Evolutionary conservation across 345 rosid species (phyloP).

Genomic region (Sisymbrium irio): DNA sequence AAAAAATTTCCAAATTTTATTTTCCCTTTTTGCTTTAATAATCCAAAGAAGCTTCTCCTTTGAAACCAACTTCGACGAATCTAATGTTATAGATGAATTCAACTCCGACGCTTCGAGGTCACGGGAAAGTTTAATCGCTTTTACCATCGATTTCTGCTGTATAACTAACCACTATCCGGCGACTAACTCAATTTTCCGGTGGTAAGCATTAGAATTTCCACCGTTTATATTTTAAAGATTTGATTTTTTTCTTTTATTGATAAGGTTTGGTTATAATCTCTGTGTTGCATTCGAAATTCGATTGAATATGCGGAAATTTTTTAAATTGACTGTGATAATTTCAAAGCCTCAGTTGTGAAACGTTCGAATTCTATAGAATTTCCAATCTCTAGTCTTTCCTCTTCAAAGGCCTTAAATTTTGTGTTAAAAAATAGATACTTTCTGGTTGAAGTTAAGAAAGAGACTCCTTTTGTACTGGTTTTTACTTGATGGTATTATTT

Average conservation of each 20-base stretch:
- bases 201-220: constrained; percentile 4
- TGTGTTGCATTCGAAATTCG: background rate
- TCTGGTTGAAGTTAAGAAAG: background rate
- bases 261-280: background rate
- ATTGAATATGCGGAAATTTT: background rate
- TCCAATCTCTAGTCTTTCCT: background rate
- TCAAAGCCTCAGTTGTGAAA: background rate
- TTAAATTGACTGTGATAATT: background rate
- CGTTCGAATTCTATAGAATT: background rate
- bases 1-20: background rate
- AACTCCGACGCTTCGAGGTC: background rate
- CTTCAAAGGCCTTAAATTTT: background rate
- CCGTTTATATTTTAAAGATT: background rate
- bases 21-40: background rate
- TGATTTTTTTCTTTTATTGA: background rate
- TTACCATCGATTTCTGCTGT: background rate
- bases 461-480: background rate
- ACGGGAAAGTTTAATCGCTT: background rate
- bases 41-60: constrained; percentile 7
- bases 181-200: constrained; percentile 6
- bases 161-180: constrained; percentile 4
- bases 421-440: background rate
- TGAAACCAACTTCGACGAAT: background rate
- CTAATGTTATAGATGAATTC: background rate
- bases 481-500: background rate